Conservation (phyloP, 2,329 filamentous ascomycete species). For the Graphiopsis chlorocephala region DNA sequence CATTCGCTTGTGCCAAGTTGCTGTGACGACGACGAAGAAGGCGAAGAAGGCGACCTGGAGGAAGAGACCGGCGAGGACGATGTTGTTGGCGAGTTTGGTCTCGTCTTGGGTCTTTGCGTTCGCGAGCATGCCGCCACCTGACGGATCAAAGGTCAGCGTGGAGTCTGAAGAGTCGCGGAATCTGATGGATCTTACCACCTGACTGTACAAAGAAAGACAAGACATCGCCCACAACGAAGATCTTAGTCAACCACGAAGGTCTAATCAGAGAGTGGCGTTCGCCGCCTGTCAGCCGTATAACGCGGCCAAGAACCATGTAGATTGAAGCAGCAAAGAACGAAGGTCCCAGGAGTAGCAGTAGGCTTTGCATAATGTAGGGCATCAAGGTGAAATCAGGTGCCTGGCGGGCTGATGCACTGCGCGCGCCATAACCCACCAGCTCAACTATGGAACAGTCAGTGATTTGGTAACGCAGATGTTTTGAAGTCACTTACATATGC, state of each 20-base stretch:
- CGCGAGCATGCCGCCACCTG: slow-evolving; percentile 2
- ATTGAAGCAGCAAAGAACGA: slow-evolving; percentile 51
- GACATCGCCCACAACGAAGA: slow-evolving; percentile 56
- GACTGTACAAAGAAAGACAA: slow-evolving; percentile 53
- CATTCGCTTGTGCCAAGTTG: slow-evolving; percentile 48
- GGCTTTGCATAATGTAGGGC: slow-evolving; percentile 27
- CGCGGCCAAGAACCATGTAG: slow-evolving; percentile 51
- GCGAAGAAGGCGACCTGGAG: slow-evolving; percentile 58
- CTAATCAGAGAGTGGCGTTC: slow-evolving; percentile 41
- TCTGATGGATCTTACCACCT: slow-evolving; percentile 16
- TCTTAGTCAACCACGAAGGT: slow-evolving; percentile 48
- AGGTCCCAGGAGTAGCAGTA: slow-evolving; percentile 48
- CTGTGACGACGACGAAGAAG: slow-evolving; percentile 52
- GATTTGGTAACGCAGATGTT: not conserved
- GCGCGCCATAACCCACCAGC: not conserved
- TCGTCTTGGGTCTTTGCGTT: not conserved
- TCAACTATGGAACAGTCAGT: not conserved
- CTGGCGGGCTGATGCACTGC: not conserved
- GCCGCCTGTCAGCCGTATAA: slow-evolving; percentile 44
- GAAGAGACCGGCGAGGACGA: slow-evolving; percentile 57
- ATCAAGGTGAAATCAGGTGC: slow-evolving; percentile 2
- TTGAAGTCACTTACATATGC: not conserved
- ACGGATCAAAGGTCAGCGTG: not conserved
- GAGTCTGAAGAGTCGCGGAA: not conserved
- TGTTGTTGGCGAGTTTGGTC: slow-evolving; percentile 34